Base-by-base conservation (phyloP, 169 alveolate species). In the Plasmodium cynomolgi region DNA sequence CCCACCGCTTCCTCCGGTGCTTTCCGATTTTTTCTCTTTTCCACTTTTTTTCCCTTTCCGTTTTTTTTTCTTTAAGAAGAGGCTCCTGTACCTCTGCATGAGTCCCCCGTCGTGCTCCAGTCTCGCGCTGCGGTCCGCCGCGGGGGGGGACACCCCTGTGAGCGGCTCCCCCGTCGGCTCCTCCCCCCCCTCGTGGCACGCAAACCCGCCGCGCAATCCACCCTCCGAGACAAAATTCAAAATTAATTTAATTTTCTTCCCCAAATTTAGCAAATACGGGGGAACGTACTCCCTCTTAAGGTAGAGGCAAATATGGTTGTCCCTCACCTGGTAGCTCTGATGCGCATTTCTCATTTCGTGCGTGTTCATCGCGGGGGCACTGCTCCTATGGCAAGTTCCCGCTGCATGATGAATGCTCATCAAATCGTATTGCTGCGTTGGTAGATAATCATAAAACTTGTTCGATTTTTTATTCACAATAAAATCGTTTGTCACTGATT, bases 261-360 rank as follows among this genome's bases (percentile, higher is more conserved):
- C 68, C 17, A 86, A n/a, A 86, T 77, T 41, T 74, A 86, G 68
- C 81, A 86, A 86, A 29, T 86, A 41, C 8, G 77, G 31, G 31
- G 93, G 93, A 77, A 86, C 26, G 68, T 23, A 77, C 11, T 86
- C 47, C 44, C 85, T 86, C 68, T 86, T 86, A 74, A 86, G 39
- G 72, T 86, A 86, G 26, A 86, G 80, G 37, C 68, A 77, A 34
- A 86, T 86, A 56, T 71, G 44, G 68, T 86, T 86, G 29, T 75
- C 81, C 58, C 31, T 56, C 33, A 29, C 44, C 17, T 26, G 7
- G 77, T 23, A 9, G 77, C n/a, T 68, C 31, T 68, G 37, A 68
- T 29, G 4, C 5, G 37, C 13, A 2, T 3, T 13, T 54, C 58
- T 71, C 34, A 31, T 31, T 33, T 86, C 39, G 31, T 50, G 34